Evolutionary conservation across 345 rosid species (phyloP).

Genomic region (Iberis pinnata): DNA sequence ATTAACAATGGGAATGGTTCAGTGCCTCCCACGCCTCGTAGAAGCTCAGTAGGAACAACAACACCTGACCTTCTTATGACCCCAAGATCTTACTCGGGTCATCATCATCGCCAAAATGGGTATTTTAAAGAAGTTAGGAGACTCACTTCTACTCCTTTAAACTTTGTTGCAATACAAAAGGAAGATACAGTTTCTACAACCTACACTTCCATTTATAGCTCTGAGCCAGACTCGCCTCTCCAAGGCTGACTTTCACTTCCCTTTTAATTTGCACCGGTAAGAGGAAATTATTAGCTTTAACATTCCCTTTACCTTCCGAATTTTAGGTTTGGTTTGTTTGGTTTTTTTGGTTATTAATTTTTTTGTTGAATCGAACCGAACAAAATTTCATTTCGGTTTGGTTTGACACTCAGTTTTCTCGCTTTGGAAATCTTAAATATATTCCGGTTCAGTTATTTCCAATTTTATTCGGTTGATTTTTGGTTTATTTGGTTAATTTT

Average conservation of each 20-base stretch:
- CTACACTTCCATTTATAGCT: conserved; percentile 59
- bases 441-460: no score
- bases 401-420: no score
- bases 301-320: neutral
- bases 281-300: neutral
- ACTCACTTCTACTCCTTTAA: conserved; percentile 40
- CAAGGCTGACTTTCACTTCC: conserved; percentile 38
- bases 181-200: conserved; percentile 65
- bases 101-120: conserved; percentile 76
- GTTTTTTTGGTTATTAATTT: no score
- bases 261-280: conserved; percentile 24
- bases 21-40: conserved; percentile 77
- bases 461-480: no score
- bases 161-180: conserved; percentile 71
- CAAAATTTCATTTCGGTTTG: no score
- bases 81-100: no score
- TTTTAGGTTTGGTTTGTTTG: no score
- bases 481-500: no score
- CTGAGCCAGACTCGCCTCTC: conserved; percentile 78
- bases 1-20: conserved; percentile 79
- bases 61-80: no score
- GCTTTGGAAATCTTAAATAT: no score
- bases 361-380: no score
- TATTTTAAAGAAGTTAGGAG: conserved; percentile 46
- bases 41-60: conserved; percentile 49